These are phyloP conservation scores for Chaetomiaceae sp. DNA, from an alignment of 2,329 filamentous ascomycete species.

Conservation along the genomic window DNA sequence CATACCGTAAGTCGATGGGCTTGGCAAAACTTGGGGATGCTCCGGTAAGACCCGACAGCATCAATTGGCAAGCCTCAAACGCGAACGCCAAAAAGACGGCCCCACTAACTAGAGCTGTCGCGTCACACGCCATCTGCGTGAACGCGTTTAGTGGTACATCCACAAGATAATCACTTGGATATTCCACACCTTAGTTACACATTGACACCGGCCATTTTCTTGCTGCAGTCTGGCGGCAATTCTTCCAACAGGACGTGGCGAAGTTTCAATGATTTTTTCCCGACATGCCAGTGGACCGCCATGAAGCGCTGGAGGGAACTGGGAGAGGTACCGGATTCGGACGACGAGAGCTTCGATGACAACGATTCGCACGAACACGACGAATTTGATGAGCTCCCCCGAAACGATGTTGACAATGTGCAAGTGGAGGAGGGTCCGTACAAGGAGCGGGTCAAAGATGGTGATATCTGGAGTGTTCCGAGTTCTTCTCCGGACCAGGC, in stretches of 20 bases:
- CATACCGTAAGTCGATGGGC: not conserved
- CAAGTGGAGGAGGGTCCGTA: not conserved
- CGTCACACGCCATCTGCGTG: constrained; percentile 18
- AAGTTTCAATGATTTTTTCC: constrained; percentile 3
- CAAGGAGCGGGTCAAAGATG: not conserved
- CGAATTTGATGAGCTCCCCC: not conserved
- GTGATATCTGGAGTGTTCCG: constrained; percentile 23
- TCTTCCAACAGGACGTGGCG: not conserved
- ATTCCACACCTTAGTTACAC: not conserved
- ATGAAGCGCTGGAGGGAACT: constrained; percentile 49
- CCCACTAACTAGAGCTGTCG: constrained; percentile 18
- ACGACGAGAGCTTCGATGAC: constrained; percentile 44
- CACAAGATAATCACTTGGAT: no score
- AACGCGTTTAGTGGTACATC: constrained; percentile 18
- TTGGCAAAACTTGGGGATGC: not conserved
- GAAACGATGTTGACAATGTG: not conserved
- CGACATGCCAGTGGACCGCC: constrained; percentile 22
- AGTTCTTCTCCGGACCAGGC: constrained; percentile 14
- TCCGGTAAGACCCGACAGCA: constrained; percentile 4
- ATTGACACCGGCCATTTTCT: no score
- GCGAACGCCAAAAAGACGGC: constrained; percentile 7
- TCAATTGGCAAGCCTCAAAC: constrained; percentile 2
- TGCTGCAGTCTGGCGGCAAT: not conserved
- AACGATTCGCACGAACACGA: constrained; percentile 7
- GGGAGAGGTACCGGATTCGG: constrained; percentile 49